phyloP scores from a whole-genome alignment of 2,329 filamentous ascomycete species.

The Pseudocercospora fuligena region DNA sequence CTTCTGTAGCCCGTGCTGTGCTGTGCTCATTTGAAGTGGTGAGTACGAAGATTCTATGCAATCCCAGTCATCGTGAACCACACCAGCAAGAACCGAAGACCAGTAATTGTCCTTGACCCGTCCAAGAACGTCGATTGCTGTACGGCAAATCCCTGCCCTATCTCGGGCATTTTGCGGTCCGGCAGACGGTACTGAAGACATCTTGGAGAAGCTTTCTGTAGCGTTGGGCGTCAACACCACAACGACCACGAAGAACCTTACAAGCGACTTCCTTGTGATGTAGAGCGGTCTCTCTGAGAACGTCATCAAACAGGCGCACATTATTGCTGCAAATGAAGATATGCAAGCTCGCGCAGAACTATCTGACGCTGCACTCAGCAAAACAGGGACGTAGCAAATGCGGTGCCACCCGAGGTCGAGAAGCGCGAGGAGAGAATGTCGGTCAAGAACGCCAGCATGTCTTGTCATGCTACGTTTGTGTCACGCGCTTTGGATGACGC shows the following conservation, averaged over 20 bases:
- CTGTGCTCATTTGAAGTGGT: background rate
- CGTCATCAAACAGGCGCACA: background rate
- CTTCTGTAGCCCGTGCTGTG: background rate
- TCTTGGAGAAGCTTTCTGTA: slow-evolving; percentile 2
- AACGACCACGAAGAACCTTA: slow-evolving; percentile 16
- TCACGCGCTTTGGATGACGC: slow-evolving; percentile 13
- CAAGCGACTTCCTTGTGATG: slow-evolving; percentile 15
- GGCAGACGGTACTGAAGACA: slow-evolving; percentile 5
- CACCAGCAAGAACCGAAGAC: background rate
- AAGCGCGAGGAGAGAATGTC: slow-evolving; percentile 13
- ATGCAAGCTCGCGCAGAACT: slow-evolving; percentile 6
- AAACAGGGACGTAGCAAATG: slow-evolving; percentile 11
- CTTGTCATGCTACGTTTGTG: slow-evolving; percentile 11
- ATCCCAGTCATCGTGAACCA: background rate
- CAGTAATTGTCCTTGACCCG: background rate
- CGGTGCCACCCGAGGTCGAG: slow-evolving; percentile 22
- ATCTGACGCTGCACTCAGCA: background rate
- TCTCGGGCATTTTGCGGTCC: slow-evolving; percentile 13
- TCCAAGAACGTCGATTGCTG: background rate
- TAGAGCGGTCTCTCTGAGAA: background rate
- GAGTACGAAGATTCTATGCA: background rate
- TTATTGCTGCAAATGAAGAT: slow-evolving; percentile 10
- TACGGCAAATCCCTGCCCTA: slow-evolving; percentile 1
- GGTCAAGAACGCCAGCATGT: slow-evolving; percentile 23
- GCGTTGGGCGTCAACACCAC: slow-evolving; percentile 21